Evolutionary conservation across 495 filamentous ascomycete species (phyloP).

Genomic region (Achaetomiella virescens): DNA sequence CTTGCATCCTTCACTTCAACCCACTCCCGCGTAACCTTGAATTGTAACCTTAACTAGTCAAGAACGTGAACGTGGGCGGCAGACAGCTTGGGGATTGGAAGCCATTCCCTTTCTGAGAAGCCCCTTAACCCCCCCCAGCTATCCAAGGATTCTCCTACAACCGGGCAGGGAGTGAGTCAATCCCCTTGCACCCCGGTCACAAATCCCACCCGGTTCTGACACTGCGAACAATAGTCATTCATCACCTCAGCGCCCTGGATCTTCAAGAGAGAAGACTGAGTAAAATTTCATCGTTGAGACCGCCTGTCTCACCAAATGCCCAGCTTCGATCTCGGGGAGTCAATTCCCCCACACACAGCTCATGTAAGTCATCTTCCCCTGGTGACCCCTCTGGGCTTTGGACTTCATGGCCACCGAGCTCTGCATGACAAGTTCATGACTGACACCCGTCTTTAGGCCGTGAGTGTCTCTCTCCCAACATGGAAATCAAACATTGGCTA

Average conservation of each 20-base stretch:
- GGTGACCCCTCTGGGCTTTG: too few relatives aligned
- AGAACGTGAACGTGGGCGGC: slow-evolving; percentile 6
- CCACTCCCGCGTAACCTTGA: background rate
- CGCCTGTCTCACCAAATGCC: slow-evolving; percentile 32
- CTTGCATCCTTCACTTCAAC: background rate
- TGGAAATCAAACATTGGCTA: slow-evolving; percentile 89
- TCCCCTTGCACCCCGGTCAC: background rate
- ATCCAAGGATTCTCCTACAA: too few relatives aligned
- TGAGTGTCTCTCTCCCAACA: slow-evolving; percentile 92
- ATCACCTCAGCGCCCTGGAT: background rate
- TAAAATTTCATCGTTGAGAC: background rate
- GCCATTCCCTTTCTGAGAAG: too few relatives aligned
- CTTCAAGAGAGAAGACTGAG: background rate
- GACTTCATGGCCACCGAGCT: too few relatives aligned
- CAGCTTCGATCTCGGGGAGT: slow-evolving; percentile 44
- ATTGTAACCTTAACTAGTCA: background rate
- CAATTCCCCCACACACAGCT: slow-evolving; percentile 55
- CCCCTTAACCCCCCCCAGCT: too few relatives aligned
- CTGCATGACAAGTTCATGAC: background rate
- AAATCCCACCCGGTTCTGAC: too few relatives aligned
- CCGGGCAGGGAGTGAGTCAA: background rate
- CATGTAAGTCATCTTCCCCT: too few relatives aligned
- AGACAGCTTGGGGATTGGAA: background rate
- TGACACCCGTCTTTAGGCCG: slow-evolving; percentile 55
- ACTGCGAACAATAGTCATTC: too few relatives aligned